A percentile compares a stretch with the other conserved stretches of the same genome.
Evolutionary conservation across 1,284 basidiomycete genomes (phyloP).

Genomic region (Tilletiopsis washingtonensis): DNA sequence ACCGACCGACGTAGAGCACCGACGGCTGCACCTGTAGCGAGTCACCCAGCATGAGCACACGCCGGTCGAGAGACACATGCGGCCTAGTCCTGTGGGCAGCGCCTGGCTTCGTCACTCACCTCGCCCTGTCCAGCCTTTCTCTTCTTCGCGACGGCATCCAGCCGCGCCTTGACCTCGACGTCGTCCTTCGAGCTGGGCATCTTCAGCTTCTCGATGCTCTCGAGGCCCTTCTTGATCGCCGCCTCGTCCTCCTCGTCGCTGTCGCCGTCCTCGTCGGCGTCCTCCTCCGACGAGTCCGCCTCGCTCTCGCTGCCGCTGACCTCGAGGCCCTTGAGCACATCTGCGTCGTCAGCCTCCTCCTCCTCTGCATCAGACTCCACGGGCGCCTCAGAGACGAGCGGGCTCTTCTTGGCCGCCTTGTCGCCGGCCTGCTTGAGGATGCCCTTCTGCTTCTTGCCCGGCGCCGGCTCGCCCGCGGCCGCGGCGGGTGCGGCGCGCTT

Average conservation of each 20-base stretch:
- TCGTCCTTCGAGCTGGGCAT: conserved; percentile 44
- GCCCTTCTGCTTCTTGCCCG: too few species aligned
- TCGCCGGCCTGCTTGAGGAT: too few species aligned
- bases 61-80: too few species aligned
- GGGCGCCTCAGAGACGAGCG: not conserved
- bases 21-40: conserved; percentile 51
- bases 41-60: too few species aligned
- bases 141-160: conserved; percentile 27
- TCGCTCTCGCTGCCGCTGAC: conserved; percentile 9
- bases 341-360: not conserved
- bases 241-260: conserved; percentile 2
- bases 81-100: too few species aligned
- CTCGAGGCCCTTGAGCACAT: not conserved
- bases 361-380: not conserved
- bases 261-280: conserved; percentile 34
- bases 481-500: too few species aligned
- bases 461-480: too few species aligned
- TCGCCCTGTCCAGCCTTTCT: too few species aligned
- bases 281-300: conserved; percentile 31
- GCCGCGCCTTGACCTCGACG: conserved; percentile 24
- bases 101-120: too few species aligned
- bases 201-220: conserved; percentile 4
- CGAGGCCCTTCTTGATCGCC: not conserved
- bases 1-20: conserved; percentile 79
- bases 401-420: too few species aligned